Evolutionary conservation across 73 alveolate species (phyloP).

Genomic region (Tetrahymena borealis): DNA sequence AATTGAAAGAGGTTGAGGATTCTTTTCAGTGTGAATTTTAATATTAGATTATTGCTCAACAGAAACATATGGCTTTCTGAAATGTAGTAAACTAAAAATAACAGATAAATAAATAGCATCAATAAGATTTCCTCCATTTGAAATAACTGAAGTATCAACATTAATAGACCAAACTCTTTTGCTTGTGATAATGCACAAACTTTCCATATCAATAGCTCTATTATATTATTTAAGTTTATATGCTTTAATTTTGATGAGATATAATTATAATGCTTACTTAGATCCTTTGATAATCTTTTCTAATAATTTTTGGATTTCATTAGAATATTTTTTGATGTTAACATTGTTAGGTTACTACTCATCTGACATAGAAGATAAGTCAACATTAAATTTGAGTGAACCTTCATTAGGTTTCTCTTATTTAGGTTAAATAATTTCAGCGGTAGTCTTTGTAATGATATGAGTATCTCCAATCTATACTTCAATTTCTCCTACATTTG

Average conservation of each 20-base stretch:
- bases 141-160: constrained; percentile 45
- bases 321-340: constrained; percentile 47
- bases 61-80: constrained; percentile 61
- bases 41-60: constrained; percentile 31
- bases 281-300: constrained; percentile 65
- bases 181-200: constrained; percentile 58
- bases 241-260: background rate
- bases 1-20: constrained; percentile 52
- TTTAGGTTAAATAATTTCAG: constrained; percentile 45
- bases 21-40: constrained; percentile 30
- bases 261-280: background rate
- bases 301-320: constrained; percentile 53
- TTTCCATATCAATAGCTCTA: constrained; percentile 67
- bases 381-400: constrained; percentile 52
- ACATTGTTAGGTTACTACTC: constrained; percentile 15
- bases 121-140: constrained; percentile 68
- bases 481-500: constrained; percentile 49
- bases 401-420: constrained; percentile 65
- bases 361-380: constrained; percentile 45
- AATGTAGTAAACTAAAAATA: constrained; percentile 43
- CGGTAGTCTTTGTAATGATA: constrained; percentile 47
- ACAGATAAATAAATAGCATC: constrained; percentile 62
- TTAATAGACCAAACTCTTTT: constrained; percentile 59
- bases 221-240: background rate
- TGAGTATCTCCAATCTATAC: constrained; percentile 15